Evolutionary conservation across 192 early-diverging fungal genomes (phyloP).

Genomic region (Linnemannia elongata): DNA sequence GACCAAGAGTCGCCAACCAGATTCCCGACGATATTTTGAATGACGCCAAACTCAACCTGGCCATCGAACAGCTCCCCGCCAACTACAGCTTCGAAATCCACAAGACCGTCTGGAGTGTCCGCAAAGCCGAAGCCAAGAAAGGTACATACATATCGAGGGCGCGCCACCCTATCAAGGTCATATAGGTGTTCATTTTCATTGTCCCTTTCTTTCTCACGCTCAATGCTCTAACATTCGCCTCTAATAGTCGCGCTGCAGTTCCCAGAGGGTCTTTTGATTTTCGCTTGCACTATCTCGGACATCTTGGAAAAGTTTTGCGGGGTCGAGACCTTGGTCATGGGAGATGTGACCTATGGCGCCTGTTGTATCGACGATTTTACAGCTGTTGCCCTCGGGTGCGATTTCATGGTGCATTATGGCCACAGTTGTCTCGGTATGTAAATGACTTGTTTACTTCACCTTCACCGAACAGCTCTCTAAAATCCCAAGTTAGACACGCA

Average conservation of each 20-base stretch:
- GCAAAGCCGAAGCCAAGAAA: slow-evolving; percentile 78
- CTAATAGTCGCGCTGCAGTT: slow-evolving; percentile 91
- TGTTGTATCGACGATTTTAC: slow-evolving; percentile 99
- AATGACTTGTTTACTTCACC: not conserved
- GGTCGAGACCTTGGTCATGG: slow-evolving; percentile 97
- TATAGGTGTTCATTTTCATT: not conserved
- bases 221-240: not conserved
- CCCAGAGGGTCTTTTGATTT: slow-evolving; percentile 97
- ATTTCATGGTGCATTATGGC: slow-evolving; percentile 98
- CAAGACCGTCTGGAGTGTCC: slow-evolving; percentile 94
- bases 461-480: no score
- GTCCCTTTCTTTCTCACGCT: not conserved
- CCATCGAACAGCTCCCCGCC: slow-evolving; percentile 86
- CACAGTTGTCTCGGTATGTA: slow-evolving; percentile 90
- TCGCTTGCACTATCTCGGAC: slow-evolving; percentile 92
- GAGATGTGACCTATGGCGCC: slow-evolving; percentile 99
- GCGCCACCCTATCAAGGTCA: not conserved
- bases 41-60: slow-evolving; percentile 84
- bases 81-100: slow-evolving; percentile 99
- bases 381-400: slow-evolving; percentile 91
- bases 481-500: not conserved
- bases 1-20: slow-evolving; percentile 73
- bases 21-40: slow-evolving; percentile 90
- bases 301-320: slow-evolving; percentile 90
- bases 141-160: slow-evolving; percentile 58